Conservation (phyloP, 768 basidiomycete genomes). For the Mycena polygramma region DNA sequence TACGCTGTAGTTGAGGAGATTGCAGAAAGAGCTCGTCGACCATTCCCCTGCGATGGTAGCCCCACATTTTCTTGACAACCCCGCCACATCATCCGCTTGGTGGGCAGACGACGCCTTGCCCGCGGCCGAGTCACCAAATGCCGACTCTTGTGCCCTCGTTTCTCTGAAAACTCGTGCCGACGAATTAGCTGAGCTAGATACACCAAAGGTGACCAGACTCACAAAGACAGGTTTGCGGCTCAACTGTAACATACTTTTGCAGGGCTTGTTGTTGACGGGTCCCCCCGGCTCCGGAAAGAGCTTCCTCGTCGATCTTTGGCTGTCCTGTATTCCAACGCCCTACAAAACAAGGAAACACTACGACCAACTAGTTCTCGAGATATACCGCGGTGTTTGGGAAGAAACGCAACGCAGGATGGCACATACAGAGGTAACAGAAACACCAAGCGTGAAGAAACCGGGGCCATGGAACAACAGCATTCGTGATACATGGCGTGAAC, state of each 20-base stretch:
- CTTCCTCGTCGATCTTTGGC: constrained; percentile 70
- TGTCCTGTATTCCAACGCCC: constrained; percentile 62
- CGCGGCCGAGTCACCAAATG: constrained; percentile 30
- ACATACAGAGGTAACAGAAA: not conserved
- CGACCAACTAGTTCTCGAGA: constrained; percentile 65
- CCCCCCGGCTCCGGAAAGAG: constrained; percentile 69
- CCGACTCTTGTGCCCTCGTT: constrained; percentile 47
- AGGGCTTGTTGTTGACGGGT: constrained; percentile 66
- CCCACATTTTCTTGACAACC: constrained; percentile 41
- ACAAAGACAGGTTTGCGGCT: not conserved
- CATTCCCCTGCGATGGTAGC: constrained; percentile 63
- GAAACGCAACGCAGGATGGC: constrained; percentile 59
- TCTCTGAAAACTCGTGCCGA: constrained; percentile 62
- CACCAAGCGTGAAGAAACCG: constrained; percentile 28
- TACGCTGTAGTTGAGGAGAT: constrained; percentile 56
- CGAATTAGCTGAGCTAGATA: constrained; percentile 62
- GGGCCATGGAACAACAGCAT: constrained; percentile 44
- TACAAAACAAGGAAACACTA: constrained; percentile 71
- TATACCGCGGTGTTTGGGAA: constrained; percentile 68
- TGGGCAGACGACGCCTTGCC: constrained; percentile 43
- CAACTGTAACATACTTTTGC: constrained; percentile 1
- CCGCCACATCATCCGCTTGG: constrained; percentile 48
- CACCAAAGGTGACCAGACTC: constrained; percentile 58
- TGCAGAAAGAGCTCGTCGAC: constrained; percentile 59
- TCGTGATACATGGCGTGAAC: constrained; percentile 44